Conservation (phyloP, 257 asterid species). For the Fraxinus quadrangulata region DNA sequence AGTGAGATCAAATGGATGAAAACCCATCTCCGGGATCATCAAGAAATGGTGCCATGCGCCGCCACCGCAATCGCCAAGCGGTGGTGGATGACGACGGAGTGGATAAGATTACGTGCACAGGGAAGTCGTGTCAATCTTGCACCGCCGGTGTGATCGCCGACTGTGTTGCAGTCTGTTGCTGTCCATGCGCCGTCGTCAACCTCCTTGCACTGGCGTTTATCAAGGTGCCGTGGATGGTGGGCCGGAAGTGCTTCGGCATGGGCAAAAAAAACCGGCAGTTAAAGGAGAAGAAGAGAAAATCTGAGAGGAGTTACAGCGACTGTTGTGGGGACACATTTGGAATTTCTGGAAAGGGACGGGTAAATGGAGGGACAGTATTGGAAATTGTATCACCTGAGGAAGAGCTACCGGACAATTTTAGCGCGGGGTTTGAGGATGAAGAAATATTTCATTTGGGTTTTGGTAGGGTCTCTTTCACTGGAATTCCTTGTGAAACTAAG, state of each 20-base stretch:
- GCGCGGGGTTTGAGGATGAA: slow-evolving; percentile 57
- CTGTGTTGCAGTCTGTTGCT: slow-evolving; percentile 94
- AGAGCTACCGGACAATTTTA: slow-evolving; percentile 34
- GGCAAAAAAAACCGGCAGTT: slow-evolving; percentile 34
- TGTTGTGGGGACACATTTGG: slow-evolving; percentile 31
- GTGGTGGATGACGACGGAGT: slow-evolving; percentile 42
- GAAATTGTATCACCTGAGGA: slow-evolving; percentile 38
- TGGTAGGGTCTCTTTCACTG: slow-evolving; percentile 91
- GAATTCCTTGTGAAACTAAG: slow-evolving; percentile 45
- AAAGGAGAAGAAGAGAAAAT: slow-evolving; percentile 33
- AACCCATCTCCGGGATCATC: slow-evolving; percentile 27
- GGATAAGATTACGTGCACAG: slow-evolving; percentile 54
- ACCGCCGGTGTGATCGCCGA: slow-evolving; percentile 87
- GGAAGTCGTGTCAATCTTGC: slow-evolving; percentile 79
- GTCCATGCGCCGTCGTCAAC: slow-evolving; percentile 88
- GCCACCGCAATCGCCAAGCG: slow-evolving; percentile 32
- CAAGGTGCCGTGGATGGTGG: slow-evolving; percentile 85
- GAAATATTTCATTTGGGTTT: slow-evolving; percentile 74
- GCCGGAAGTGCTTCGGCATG: slow-evolving; percentile 47
- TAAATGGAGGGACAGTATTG: slow-evolving; percentile 23
- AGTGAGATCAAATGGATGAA: slow-evolving; percentile 33
- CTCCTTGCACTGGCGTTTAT: slow-evolving; percentile 64
- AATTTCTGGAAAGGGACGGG: slow-evolving; percentile 38
- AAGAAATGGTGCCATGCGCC: slow-evolving; percentile 7
- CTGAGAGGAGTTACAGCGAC: slow-evolving; percentile 11